A percentile compares a stretch with the other conserved stretches of the same genome.
Evolutionary conservation across 768 basidiomycete genomes (phyloP).

Genomic region (Dendrothele bispora): DNA sequence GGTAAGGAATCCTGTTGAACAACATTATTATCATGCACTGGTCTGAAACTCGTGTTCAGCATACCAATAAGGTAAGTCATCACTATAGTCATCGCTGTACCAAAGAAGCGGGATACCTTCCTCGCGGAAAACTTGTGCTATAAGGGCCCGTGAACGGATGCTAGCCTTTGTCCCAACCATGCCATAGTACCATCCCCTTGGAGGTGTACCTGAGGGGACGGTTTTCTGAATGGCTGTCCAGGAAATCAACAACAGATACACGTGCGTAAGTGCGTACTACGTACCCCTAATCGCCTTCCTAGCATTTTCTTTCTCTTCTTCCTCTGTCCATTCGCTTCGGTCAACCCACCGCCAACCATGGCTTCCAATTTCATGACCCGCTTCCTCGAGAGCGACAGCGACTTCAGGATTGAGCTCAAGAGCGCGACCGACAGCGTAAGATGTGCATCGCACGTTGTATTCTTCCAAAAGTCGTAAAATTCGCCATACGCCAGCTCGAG

Average conservation of each 20-base stretch:
- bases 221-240: background rate
- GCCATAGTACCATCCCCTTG: slow-evolving; percentile 9
- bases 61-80: slow-evolving; percentile 11
- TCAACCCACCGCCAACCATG: slow-evolving; percentile 12
- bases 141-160: slow-evolving; percentile 2
- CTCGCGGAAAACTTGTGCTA: slow-evolving; percentile 9
- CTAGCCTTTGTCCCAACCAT: slow-evolving; percentile 6
- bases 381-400: slow-evolving; percentile 4
- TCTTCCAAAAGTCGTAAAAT: slow-evolving; percentile 10
- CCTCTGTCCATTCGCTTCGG: slow-evolving; percentile 3
- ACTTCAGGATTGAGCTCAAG: slow-evolving; percentile 9
- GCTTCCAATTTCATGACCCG: slow-evolving; percentile 10
- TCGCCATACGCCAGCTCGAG: slow-evolving; percentile 11
- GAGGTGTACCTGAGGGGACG: slow-evolving; percentile 8
- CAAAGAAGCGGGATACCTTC: slow-evolving; percentile 6
- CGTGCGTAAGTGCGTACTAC: background rate
- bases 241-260: background rate
- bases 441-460: slow-evolving; percentile 8
- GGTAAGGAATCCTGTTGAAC: slow-evolving; percentile 3
- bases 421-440: slow-evolving; percentile 9
- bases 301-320: slow-evolving; percentile 8
- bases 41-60: background rate
- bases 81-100: slow-evolving; percentile 12
- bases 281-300: slow-evolving; percentile 4
- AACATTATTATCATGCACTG: background rate